These are phyloP conservation scores for Lactifluus hygrophoroides DNA, from an alignment of 768 basidiomycete genomes.

Conservation along the genomic window DNA sequence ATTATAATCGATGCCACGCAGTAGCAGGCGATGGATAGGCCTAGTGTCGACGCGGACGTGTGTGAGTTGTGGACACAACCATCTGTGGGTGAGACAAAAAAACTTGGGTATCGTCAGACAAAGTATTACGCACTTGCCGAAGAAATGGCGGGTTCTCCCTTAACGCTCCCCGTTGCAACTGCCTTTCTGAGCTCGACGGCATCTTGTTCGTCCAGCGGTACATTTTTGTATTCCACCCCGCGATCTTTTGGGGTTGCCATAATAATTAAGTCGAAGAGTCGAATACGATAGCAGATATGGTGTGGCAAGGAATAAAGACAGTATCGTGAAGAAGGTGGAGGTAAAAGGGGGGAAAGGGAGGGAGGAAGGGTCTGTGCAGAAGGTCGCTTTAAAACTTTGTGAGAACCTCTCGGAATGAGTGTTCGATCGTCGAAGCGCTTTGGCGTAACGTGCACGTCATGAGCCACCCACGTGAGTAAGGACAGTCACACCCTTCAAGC, in stretches of 20 bases:
- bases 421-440: too few relatives aligned
- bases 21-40: slow-evolving; percentile 78
- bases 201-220: slow-evolving; percentile 31
- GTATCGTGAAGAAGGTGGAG: neutral
- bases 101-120: neutral
- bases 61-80: neutral
- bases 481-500: too few relatives aligned
- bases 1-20: slow-evolving; percentile 91
- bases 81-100: neutral
- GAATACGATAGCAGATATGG: neutral
- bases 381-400: neutral
- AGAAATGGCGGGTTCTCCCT: slow-evolving; percentile 22
- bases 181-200: slow-evolving; percentile 48
- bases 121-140: slow-evolving; percentile 26
- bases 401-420: too few relatives aligned
- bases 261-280: too few relatives aligned
- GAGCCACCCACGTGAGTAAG: too few relatives aligned
- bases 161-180: slow-evolving; percentile 32
- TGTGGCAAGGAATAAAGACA: neutral
- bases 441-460: too few relatives aligned
- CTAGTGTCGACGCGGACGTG: slow-evolving; percentile 31
- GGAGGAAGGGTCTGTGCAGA: neutral
- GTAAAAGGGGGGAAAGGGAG: neutral
- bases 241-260: slow-evolving; percentile 13
- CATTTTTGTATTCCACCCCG: slow-evolving; percentile 21